Conservation (phyloP, 1,139 yeast genomes). For the Oligophagozyma castellii region DNA sequence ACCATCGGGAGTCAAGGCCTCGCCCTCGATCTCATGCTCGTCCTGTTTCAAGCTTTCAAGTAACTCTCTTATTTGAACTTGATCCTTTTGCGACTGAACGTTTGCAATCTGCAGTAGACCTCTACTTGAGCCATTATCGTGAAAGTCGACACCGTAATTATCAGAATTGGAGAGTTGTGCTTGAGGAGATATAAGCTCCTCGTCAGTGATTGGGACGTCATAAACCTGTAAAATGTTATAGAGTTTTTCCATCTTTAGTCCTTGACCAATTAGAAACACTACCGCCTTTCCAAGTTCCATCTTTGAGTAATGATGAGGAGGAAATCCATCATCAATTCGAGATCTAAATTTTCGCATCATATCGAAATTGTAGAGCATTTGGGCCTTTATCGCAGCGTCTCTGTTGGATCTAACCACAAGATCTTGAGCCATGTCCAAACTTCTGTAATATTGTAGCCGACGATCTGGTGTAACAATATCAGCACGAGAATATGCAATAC, state of each 20-base stretch:
- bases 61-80: constrained; percentile 37
- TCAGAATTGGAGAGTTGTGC: neutral
- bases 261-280: constrained; percentile 12
- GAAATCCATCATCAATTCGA: constrained; percentile 15
- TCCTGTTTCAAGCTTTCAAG: constrained; percentile 56
- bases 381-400: constrained; percentile 8
- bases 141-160: neutral
- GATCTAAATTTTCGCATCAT: constrained; percentile 11
- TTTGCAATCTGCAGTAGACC: constrained; percentile 15
- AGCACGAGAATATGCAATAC: constrained; percentile 9
- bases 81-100: constrained; percentile 29
- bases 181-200: constrained; percentile 5
- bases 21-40: constrained; percentile 36
- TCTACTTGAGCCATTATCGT: neutral
- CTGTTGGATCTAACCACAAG: constrained; percentile 11
- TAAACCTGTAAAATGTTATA: constrained; percentile 14
- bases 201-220: constrained; percentile 10
- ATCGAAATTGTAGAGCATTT: constrained; percentile 9
- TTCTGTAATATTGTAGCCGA: constrained; percentile 16
- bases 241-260: constrained; percentile 18
- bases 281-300: constrained; percentile 9
- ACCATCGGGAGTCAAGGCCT: constrained; percentile 57
- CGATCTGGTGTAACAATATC: constrained; percentile 10
- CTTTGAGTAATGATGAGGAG: constrained; percentile 10
- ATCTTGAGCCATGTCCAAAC: constrained; percentile 15